Base-by-base conservation (phyloP, 2,329 filamentous ascomycete genomes). In the Sordariomycetes sp. region DNA sequence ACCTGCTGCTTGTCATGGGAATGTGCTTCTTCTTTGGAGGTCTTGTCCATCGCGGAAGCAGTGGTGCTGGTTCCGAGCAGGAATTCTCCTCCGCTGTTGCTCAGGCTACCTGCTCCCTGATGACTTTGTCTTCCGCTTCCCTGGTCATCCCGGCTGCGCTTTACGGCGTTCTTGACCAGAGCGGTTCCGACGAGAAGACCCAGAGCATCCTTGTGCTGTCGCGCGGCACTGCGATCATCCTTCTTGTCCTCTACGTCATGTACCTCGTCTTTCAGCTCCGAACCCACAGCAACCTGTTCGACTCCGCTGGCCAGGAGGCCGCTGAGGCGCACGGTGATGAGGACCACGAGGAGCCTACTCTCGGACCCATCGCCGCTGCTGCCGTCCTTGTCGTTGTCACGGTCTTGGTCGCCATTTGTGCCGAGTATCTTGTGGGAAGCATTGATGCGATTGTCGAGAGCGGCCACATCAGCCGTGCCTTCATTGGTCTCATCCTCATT, bases 1-100 rank as follows among this genome's bases (percentile, higher is more conserved):
- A 96, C 59, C 80, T 95, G 43, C 72, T 96, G 7, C 75, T 96
- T 16, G 90, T 87, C 30, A 72, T 87, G 53, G 82, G 82, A 47
- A 85, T 84, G 69, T 86, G 82, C 58, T 86, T 86, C 63, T 66
- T 87, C 44, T 72, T 83, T 36, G 84, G 84, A 36, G 84, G 84
- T 21, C 62, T 86, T 39, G 67, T 69, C 41, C 76, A 79, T 59
- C 64, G 63, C 37, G 66, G 70, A 40, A 52, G 63, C 21, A 66
- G 72, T 14, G 79, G 79, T 25, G 55, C 61, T 32, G 72, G 72
- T 43, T 64, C 58, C 29, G 80, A 90, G 54, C 84, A 90, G 52
- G 62, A 50, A 11, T 92, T 90, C 58, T 82, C 86, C 42, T 68
- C 71, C 8, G 86, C 80, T 6, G 84, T 84, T 33, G 85, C 85